Evolutionary conservation across 1,139 yeast species (phyloP), one percentile per base, ranked within the genome.

Genomic region (Zygosaccharomyces sapae): DNA sequence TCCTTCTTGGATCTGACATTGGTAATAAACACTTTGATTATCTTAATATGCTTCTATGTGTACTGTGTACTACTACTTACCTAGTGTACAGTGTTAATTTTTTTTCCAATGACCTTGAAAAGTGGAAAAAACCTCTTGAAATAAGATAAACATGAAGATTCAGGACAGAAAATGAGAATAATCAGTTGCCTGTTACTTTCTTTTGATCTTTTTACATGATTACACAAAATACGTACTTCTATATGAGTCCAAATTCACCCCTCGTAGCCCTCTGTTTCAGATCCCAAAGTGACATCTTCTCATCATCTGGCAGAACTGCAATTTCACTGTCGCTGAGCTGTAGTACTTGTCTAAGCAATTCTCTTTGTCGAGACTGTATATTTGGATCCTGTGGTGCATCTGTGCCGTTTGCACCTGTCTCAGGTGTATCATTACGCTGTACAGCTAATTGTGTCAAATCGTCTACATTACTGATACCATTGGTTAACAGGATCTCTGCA

Each of bases 401-500:
- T 33, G 54, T 46, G 16, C 47, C 44, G 12, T 44, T 44, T 19
- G 47, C 40, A 29, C 40, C 48, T 12, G 31, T 19, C 29, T 37
- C 40, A 10, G 40, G 40, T 18, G 53, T 40, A 46, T 42, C 61
- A 39, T 40, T 61, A 43, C 44, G 49, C 25, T 52, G 56, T 16
- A 50, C 54, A 2, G 62, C 61, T n/a, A 67, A 50, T 33, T 62
- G 58, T 27, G 70, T 57, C 48, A 71, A 47, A 29, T 66, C 67
- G 41, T 64, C 66, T 3, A 61, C 62, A 31, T 61, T 56, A 5
- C 64, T 59, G 29, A 63, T 59, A 2, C 68, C 61, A 41, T 68
- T 64, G n/a, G 84, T 69, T 49, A 89, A 68, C 47, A 87, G 69
- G 1, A 85, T 75, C 61, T 90, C 97, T 4, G 90, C 87, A 31